A percentile compares a stretch with the other conserved stretches of the same genome.
Conservation (phyloP, 1,139 yeast genomes). For the Spencermartinsiella ligniputridi region DNA sequence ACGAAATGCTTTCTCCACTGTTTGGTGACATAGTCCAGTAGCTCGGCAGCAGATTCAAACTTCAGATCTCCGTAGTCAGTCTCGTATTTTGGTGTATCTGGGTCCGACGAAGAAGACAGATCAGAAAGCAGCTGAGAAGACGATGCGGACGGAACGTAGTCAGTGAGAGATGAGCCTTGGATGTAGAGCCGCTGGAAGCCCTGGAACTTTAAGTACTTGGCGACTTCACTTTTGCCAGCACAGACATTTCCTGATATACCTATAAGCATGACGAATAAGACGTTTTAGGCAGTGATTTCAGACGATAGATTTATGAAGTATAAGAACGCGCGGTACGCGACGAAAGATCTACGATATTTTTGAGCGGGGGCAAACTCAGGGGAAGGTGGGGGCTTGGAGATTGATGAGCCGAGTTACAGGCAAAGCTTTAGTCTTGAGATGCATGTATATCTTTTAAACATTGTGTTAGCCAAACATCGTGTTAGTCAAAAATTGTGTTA, state of each 20-base stretch:
- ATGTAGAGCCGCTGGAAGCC: constrained; percentile 44
- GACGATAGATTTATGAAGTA: too few relatives aligned
- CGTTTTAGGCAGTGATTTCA: too few relatives aligned
- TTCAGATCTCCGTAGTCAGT: constrained; percentile 12
- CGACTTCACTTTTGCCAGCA: constrained; percentile 67
- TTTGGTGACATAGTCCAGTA: constrained; percentile 61
- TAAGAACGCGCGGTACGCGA: too few relatives aligned
- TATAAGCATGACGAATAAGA: constrained; percentile 49
- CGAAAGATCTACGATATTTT: too few relatives aligned
- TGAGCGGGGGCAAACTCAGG: too few relatives aligned
- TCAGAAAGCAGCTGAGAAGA: too few relatives aligned
- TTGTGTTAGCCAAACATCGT: too few relatives aligned
- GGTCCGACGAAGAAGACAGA: not conserved
- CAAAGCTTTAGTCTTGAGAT: too few relatives aligned
- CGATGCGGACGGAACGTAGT: constrained; percentile 1
- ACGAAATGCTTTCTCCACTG: constrained; percentile 69
- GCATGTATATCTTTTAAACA: too few relatives aligned
- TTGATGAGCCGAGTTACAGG: too few relatives aligned
- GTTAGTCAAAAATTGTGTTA: too few relatives aligned
- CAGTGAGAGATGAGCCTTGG: constrained; percentile 9
- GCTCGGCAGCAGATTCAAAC: constrained; percentile 40
- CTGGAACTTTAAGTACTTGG: constrained; percentile 50
- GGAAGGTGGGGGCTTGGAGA: too few relatives aligned
- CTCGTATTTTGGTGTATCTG: constrained; percentile 13
- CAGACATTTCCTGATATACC: constrained; percentile 71